Evolutionary conservation across 768 basidiomycete genomes (phyloP).

Genomic region (Xerocomellus amylosporus): DNA sequence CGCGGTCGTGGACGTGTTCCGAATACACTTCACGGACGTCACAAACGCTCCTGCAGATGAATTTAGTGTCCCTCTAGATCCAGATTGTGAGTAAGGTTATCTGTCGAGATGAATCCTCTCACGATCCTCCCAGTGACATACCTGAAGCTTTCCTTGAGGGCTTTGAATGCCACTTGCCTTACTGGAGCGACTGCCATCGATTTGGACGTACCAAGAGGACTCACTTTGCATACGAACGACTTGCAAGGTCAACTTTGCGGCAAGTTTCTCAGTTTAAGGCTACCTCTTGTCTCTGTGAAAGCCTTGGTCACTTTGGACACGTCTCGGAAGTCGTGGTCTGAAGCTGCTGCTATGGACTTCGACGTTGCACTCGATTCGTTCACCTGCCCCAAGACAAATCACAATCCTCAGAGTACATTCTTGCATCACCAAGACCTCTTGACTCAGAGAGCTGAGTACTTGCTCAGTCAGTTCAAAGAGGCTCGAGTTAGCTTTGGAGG

Average conservation of each 20-base stretch:
- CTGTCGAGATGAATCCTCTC: background rate
- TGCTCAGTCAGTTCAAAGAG: slow-evolving; percentile 42
- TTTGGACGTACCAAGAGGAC: slow-evolving; percentile 53
- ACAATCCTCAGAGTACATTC: slow-evolving; percentile 62
- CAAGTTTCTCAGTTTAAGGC: slow-evolving; percentile 56
- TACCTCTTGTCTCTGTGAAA: slow-evolving; percentile 51
- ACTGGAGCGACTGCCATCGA: slow-evolving; percentile 53
- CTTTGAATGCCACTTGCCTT: slow-evolving; percentile 55
- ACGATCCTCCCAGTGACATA: slow-evolving; percentile 66
- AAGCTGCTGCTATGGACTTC: slow-evolving; percentile 51
- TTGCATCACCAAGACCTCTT: slow-evolving; percentile 65
- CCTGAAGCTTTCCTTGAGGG: slow-evolving; percentile 59
- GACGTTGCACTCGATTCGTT: slow-evolving; percentile 71
- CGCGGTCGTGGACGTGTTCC: slow-evolving; percentile 56
- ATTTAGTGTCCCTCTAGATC: slow-evolving; percentile 59
- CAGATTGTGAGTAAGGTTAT: slow-evolving; percentile 61
- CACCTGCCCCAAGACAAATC: slow-evolving; percentile 50
- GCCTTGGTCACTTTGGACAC: slow-evolving; percentile 45
- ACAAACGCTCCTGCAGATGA: slow-evolving; percentile 79
- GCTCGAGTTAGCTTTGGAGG: slow-evolving; percentile 8
- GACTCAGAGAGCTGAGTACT: slow-evolving; percentile 58
- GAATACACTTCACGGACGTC: slow-evolving; percentile 67
- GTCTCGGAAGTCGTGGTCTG: slow-evolving; percentile 56
- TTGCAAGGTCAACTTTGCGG: slow-evolving; percentile 65
- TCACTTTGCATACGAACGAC: slow-evolving; percentile 72